Percentiles rank a stretch among this genome's conserved stretches.
Conservation (phyloP, 1,139 yeast genomes). For the Saccharomycopsis hybrid region DNA sequence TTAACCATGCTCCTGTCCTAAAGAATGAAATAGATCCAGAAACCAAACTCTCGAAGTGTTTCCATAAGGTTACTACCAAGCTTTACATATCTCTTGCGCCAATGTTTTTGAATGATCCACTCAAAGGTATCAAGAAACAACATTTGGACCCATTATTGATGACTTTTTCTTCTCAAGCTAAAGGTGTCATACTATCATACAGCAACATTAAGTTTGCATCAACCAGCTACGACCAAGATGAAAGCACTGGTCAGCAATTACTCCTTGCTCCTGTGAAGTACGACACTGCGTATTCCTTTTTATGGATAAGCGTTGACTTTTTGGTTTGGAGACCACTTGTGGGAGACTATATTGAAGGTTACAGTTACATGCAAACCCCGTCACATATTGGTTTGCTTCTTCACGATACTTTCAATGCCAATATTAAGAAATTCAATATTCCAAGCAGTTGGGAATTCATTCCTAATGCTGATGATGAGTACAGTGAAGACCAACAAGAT, state of each 20-base stretch:
- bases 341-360: constrained; percentile 82
- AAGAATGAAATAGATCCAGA: constrained; percentile 14
- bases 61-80: constrained; percentile 54
- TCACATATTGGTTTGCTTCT: constrained; percentile 88
- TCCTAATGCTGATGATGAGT: constrained; percentile 66
- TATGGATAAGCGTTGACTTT: constrained; percentile 83
- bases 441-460: constrained; percentile 81
- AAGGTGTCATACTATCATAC: constrained; percentile 82
- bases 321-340: constrained; percentile 83
- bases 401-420: constrained; percentile 92
- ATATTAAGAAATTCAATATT: constrained; percentile 76
- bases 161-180: constrained; percentile 67
- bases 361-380: constrained; percentile 87
- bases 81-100: constrained; percentile 88
- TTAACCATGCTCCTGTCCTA: too few relatives aligned
- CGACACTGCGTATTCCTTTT: constrained; percentile 81
- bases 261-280: constrained; percentile 59
- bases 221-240: constrained; percentile 2
- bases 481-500: constrained; percentile 23
- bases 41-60: constrained; percentile 46
- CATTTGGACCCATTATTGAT: constrained; percentile 86
- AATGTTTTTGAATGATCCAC: constrained; percentile 55
- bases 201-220: constrained; percentile 41
- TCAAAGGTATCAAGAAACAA: constrained; percentile 75
- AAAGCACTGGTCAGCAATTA: constrained; percentile 6